Evolutionary conservation across 2,329 filamentous ascomycete species (phyloP).

Genomic region (Teratosphaeria gauchensis): DNA sequence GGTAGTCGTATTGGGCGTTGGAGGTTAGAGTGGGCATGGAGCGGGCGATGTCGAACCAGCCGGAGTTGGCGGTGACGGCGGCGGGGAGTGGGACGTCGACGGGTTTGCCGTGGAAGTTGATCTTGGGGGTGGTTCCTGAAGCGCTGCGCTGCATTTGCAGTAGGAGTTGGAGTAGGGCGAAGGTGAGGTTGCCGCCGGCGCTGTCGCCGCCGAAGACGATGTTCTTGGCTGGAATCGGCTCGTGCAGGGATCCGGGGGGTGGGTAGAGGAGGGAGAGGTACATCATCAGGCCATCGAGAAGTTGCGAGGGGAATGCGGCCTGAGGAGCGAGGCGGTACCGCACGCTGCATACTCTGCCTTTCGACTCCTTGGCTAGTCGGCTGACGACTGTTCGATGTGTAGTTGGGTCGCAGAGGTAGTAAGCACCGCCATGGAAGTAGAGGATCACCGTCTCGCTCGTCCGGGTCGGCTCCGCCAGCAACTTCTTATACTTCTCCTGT

Average conservation of each 20-base stretch:
- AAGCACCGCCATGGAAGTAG: slow-evolving; percentile 69
- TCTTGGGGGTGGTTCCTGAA: slow-evolving; percentile 30
- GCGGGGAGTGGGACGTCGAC: slow-evolving; percentile 57
- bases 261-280: slow-evolving; percentile 68
- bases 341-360: slow-evolving; percentile 60
- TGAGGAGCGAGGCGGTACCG: slow-evolving; percentile 68
- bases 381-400: slow-evolving; percentile 52
- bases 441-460: slow-evolving; percentile 54
- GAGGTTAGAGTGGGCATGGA: slow-evolving; percentile 47
- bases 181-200: slow-evolving; percentile 62
- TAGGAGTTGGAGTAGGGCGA: slow-evolving; percentile 59
- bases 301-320: slow-evolving; percentile 61
- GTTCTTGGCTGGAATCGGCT: slow-evolving; percentile 52
- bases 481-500: slow-evolving; percentile 51
- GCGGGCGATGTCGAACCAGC: slow-evolving; percentile 64
- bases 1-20: slow-evolving; percentile 54
- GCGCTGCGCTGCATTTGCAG: slow-evolving; percentile 48
- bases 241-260: slow-evolving; percentile 56
- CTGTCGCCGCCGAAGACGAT: slow-evolving; percentile 67
- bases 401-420: slow-evolving; percentile 60
- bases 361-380: slow-evolving; percentile 55
- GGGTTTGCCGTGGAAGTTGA: slow-evolving; percentile 52
- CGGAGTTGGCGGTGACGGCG: slow-evolving; percentile 52
- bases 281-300: slow-evolving; percentile 62
- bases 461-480: slow-evolving; percentile 54